Evolutionary conservation across 768 basidiomycete genomes (phyloP), one percentile per base, ranked within the genome.

Genomic region (Mycena pura): DNA sequence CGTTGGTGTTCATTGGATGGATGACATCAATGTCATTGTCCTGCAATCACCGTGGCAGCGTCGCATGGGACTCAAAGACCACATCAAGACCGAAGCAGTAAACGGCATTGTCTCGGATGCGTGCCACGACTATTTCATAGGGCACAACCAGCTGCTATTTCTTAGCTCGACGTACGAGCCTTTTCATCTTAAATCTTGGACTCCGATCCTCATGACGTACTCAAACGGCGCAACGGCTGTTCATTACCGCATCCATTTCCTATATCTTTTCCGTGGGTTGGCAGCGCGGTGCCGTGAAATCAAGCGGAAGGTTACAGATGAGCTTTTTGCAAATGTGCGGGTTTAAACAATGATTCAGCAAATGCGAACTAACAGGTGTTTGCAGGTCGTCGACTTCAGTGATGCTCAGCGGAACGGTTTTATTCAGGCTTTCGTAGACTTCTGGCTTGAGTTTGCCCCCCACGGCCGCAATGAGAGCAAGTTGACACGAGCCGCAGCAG

Each of bases 31-130:
- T n/a, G 64, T 70, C 13, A 59, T 72, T 17, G 57, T 62, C 2
- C 53, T 70, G 38, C 70, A 72, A 43, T 64, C 66, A 24, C 52
- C 64, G 6, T 64, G 62, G 31, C 68, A 69, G 70, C 51, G 50
- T 5, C 56, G 60, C 3, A 60, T 68, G 34, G 38, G 65, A 5
- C 55, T 72, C 29, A 70, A 62, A 49, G 61, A 57, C 22, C 15
- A 46, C 48, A 57, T 62, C 46, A 57, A 50, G 41, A 50, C 14
- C 21, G 54, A 57, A 15, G 53, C 76, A 3, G 57, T 77, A 19
- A 77, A 78, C 65, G 77, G 78, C 0, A 48, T 74, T 19, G 70
- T 78, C 25, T 74, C 70, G 22, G 76, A 78, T 66, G 77, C 72
- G 0, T 75, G 76, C 10, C 77, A 79, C 64, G 71, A 73, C 11